Percentiles rank a stretch among this genome's conserved stretches.
phyloP scores from a whole-genome alignment of 1,139 yeast genomes.

The Zygosaccharomyces pseudobailii region DNA sequence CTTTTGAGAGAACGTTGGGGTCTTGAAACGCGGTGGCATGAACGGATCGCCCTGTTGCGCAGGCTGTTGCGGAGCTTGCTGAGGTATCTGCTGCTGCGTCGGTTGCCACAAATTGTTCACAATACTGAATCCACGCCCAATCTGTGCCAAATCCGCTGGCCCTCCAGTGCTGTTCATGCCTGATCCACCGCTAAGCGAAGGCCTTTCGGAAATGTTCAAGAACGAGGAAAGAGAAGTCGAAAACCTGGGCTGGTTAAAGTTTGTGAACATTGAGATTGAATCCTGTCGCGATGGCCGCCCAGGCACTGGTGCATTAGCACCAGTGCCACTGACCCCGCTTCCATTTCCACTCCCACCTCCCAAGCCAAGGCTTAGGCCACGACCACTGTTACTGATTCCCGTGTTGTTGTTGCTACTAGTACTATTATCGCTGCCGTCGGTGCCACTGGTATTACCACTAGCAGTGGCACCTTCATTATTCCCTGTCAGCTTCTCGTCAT shows the following conservation, averaged over 20 bases:
- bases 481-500: conserved; percentile 3
- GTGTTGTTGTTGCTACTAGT: conserved; percentile 5
- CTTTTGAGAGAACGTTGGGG: conserved; percentile 29
- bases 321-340: neutral
- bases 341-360: neutral
- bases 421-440: conserved; percentile 7
- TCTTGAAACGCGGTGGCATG: conserved; percentile 35
- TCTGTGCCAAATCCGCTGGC: conserved; percentile 18
- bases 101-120: conserved; percentile 32
- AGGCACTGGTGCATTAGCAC: neutral
- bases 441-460: conserved; percentile 1
- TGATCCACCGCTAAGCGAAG: conserved; percentile 22
- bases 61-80: conserved; percentile 19
- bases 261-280: conserved; percentile 28
- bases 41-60: conserved; percentile 43
- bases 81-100: conserved; percentile 12
- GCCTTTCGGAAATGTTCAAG: conserved; percentile 17
- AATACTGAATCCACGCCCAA: conserved; percentile 37
- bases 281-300: conserved; percentile 19
- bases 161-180: conserved; percentile 5
- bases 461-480: neutral
- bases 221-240: conserved; percentile 25
- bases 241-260: conserved; percentile 26
- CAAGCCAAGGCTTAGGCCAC: neutral
- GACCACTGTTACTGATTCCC: neutral